Percentiles rank a stretch among this genome's conserved stretches.
phyloP scores from a whole-genome alignment of 2,329 filamentous ascomycete species.

The Elsinoe australis region DNA sequence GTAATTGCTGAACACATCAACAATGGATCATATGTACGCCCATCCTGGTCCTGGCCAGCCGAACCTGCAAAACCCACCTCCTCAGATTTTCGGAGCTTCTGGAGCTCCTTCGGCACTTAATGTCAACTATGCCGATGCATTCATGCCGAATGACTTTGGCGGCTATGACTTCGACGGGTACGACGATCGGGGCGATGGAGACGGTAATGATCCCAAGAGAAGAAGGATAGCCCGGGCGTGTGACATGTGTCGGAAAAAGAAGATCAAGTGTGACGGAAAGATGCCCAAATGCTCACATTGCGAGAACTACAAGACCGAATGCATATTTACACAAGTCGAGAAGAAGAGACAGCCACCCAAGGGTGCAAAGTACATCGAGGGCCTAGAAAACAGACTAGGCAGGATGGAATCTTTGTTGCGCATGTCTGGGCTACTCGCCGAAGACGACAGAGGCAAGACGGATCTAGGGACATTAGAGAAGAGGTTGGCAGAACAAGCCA shows the following conservation, averaged over 20 bases:
- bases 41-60: constrained; percentile 3
- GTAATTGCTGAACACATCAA: not conserved
- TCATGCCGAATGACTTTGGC: constrained; percentile 22
- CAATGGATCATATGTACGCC: constrained; percentile 14
- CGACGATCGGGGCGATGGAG: constrained; percentile 24
- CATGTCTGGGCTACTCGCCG: constrained; percentile 75
- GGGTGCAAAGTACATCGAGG: constrained; percentile 97
- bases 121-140: constrained; percentile 18
- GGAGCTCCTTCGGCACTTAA: constrained; percentile 12
- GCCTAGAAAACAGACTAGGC: constrained; percentile 86
- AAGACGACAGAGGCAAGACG: constrained; percentile 76
- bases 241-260: constrained; percentile 93
- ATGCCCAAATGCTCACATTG: constrained; percentile 92
- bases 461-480: constrained; percentile 85
- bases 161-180: constrained; percentile 23
- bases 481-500: constrained; percentile 49
- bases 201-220: constrained; percentile 64
- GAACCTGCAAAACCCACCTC: constrained; percentile 16
- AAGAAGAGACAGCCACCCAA: constrained; percentile 98
- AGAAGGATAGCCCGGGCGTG: constrained; percentile 84
- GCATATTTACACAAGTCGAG: constrained; percentile 94
- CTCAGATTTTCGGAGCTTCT: constrained; percentile 17
- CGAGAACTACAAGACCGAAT: constrained; percentile 96
- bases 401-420: constrained; percentile 89
- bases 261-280: constrained; percentile 97